Conservation (phyloP, 1,139 yeast species). For the Pichia sp. region DNA sequence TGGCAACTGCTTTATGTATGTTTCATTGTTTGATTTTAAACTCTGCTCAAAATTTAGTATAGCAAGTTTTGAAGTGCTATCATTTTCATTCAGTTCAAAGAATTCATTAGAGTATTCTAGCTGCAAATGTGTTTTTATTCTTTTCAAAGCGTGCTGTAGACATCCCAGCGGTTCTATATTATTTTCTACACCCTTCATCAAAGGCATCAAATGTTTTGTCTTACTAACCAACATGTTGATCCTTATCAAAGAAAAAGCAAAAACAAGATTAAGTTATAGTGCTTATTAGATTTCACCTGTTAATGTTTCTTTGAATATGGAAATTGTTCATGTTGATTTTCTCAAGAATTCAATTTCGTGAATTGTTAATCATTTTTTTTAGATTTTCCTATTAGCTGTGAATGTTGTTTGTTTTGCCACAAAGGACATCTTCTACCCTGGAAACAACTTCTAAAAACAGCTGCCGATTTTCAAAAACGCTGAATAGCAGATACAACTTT, state of each 20-base stretch:
- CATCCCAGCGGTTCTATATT: no score
- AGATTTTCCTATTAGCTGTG: background rate
- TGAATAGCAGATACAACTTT: background rate
- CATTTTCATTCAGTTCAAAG: background rate
- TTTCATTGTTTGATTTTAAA: background rate
- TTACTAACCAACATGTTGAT: background rate
- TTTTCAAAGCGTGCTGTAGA: background rate
- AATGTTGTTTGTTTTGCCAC: background rate
- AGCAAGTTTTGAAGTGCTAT: background rate
- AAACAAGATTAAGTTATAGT: background rate
- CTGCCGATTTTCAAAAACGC: background rate
- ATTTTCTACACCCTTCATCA: background rate
- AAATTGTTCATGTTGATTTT: background rate
- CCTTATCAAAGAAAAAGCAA: background rate
- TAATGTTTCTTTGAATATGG: no score
- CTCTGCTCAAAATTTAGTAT: background rate
- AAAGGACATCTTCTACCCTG: background rate
- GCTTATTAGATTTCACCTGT: no score
- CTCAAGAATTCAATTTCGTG: background rate
- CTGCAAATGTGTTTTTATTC: background rate
- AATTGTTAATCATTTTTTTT: background rate
- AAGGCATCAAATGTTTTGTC: background rate
- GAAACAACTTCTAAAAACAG: background rate
- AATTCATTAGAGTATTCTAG: background rate
- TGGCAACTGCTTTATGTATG: background rate